Base-by-base conservation (phyloP, 805 yeast species). In the Suhomyces sp. region DNA sequence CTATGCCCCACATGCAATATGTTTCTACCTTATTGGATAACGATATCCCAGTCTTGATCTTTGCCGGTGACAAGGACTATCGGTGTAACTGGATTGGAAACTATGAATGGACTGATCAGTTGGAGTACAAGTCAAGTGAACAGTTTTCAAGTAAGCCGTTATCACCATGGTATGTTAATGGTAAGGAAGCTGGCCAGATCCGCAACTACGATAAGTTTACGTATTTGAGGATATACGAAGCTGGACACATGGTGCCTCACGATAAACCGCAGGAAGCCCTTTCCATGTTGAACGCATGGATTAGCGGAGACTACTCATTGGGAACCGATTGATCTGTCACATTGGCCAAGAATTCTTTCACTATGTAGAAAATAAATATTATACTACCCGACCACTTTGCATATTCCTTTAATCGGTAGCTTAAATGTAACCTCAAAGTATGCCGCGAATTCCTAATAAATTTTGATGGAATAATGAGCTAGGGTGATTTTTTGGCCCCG, bases 1-100 rank as follows among this genome's bases (percentile, higher is more conserved):
- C 77, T 78, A 78, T 75, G 60, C 90, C 90, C 12, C 83, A 75
- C 78, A 94, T 89, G 66, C 81, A 78, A 61, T 84, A 82, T 49
- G 85, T 74, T 23, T 68, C 73, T n/a, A 70, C 71, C 60, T 54
- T 79, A 52, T 36, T 75, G 53, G 77, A 75, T 51, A 55, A 62
- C n/a, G 71, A 60, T 27, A 50, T 75, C 47, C 78, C 79, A 2
- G 79, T 75, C 6, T 69, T 75, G 52, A 55, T 74, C n/a, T 75
- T 71, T 53, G 77, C 79, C 35, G 79, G 79, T 51, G 79, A 74
- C 60, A 73, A 73, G 60, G 80, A 75, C 56, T 73, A 63, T 57
- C 72, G 73, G 51, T 75, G 80, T 58, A 74, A 75, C 61, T 75
- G 80, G 79, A 56, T 74, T 52, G 79, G 79, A 46, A 67, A 74